Evolutionary conservation across 805 yeast species (phyloP), one percentile per base, ranked within the genome.

Genomic region (Candida germanica): DNA sequence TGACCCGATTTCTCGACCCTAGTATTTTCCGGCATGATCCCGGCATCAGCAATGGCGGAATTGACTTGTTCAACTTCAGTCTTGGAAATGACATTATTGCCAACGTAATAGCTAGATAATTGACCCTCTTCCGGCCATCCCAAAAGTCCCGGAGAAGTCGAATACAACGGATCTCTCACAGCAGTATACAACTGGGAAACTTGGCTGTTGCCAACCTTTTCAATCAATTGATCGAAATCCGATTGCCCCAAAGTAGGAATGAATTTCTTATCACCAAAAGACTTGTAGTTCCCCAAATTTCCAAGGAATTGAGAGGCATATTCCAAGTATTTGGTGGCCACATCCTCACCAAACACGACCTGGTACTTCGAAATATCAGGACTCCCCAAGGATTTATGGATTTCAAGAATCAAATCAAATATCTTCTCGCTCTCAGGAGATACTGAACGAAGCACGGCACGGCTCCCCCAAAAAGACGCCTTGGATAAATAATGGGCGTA

Each of bases 181-280:
- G 55, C 46, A 16, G 68, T 59, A 51, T 65, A 77, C 30, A 69
- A 48, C 19, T 54, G 58, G 13, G 59, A 36, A 22, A 58, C 48
- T 1, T 58, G 40, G 16, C 56, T 54, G 40, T 66, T 61, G 28
- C 64, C 65, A 14, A 74, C 55, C 2, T 66, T 43, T 22, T 57
- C 57, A n/a, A 84, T 61, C 22, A 66, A 40, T 16, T 60, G 46
- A 38, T 64, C 72, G 47, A 87, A 79, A 5, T 69, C 69, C 0
- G 58, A 72, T 21, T 47, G 51, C 0, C 70, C 38, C 26, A 86
- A 50, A 33, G 77, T 64, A 26, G 96, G 96, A 44, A 87, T 71
- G 52, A 87, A 87, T 59, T 87, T 87, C 48, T 77, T 77, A 61
- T 87, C 96, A 47, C 96, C 96, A 57, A 87, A 87, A 1, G 93